These are phyloP conservation scores for Kalaharituber pfeilii DNA, from an alignment of 2,329 filamentous ascomycete species.

Conservation along the genomic window DNA sequence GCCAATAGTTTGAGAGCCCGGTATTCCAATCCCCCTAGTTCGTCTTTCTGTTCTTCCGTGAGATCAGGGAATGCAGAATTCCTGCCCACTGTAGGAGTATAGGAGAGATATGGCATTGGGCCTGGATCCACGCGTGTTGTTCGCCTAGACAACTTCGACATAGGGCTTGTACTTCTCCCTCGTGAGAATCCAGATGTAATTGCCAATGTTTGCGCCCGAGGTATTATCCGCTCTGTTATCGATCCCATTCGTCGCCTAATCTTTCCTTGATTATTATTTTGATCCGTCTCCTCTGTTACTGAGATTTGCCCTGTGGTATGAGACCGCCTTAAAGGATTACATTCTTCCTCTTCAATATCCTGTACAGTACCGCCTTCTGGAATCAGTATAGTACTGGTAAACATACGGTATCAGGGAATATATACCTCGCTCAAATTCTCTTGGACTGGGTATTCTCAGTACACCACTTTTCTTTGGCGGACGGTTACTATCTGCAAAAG, in stretches of 20 bases:
- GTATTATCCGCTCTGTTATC: neutral
- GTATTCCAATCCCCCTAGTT: slow-evolving; percentile 92
- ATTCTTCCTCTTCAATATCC: slow-evolving; percentile 18
- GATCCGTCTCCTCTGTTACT: neutral
- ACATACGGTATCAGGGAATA: too few relatives aligned
- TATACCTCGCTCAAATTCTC: slow-evolving; percentile 72
- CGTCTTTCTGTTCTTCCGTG: slow-evolving; percentile 78
- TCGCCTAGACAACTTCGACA: slow-evolving; percentile 37
- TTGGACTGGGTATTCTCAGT: slow-evolving; percentile 74
- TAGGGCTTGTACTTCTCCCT: slow-evolving; percentile 34
- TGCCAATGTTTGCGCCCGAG: neutral
- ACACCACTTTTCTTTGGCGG: slow-evolving; percentile 33
- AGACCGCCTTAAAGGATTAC: slow-evolving; percentile 9
- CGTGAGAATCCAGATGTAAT: neutral
- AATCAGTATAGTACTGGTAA: slow-evolving; percentile 3
- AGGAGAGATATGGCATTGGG: slow-evolving; percentile 77
- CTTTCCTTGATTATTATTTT: neutral
- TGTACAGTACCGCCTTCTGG: slow-evolving; percentile 9
- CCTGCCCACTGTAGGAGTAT: slow-evolving; percentile 75
- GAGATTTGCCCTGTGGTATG: slow-evolving; percentile 8
- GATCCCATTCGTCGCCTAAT: neutral
- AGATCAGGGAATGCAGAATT: slow-evolving; percentile 87
- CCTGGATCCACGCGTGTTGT: slow-evolving; percentile 25
- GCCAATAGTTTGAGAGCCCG: slow-evolving; percentile 75
- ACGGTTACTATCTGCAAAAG: neutral